Evolutionary conservation across 164 flowering plant genomes (phyloP).

Genomic region (Houttuynia cordata): DNA sequence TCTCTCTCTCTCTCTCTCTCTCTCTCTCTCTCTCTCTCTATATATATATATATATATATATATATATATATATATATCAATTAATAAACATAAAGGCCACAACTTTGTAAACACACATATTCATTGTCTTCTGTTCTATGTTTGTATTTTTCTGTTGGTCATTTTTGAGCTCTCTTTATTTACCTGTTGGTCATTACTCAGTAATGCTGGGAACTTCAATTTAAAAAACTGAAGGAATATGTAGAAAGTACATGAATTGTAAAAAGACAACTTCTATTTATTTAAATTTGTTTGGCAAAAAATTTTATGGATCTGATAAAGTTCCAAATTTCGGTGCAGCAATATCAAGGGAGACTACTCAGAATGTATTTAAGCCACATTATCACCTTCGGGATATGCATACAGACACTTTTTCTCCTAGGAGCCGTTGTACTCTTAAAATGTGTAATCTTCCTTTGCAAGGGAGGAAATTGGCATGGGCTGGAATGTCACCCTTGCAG

Average conservation of each 20-base stretch:
- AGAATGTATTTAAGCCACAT: conserved; percentile 57
- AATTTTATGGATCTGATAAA: conserved; percentile 29
- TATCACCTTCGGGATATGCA: conserved; percentile 56
- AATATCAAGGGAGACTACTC: conserved; percentile 67
- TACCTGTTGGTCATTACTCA: too few species aligned
- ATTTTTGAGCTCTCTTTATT: too few species aligned
- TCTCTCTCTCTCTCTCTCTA: too few species aligned
- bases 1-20: too few species aligned
- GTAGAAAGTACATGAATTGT: neutral
- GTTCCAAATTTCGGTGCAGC: conserved; percentile 77
- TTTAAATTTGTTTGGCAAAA: neutral
- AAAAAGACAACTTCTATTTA: too few species aligned
- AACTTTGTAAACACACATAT: too few species aligned
- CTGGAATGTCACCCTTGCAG: conserved; percentile 57
- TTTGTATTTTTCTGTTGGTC: too few species aligned
- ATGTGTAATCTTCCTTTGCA: conserved; percentile 50
- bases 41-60: too few species aligned
- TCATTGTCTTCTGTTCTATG: too few species aligned
- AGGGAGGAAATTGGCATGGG: conserved; percentile 68
- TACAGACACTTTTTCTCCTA: conserved; percentile 28
- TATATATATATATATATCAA: too few species aligned
- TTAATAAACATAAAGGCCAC: too few species aligned
- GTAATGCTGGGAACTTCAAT: too few species aligned
- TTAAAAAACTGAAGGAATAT: neutral
- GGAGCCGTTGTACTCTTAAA: conserved; percentile 39